A percentile compares a stretch with the other conserved stretches of the same genome.
Conservation (phyloP, 2,329 filamentous ascomycete species). For the Hymenoscyphus scutula region DNA sequence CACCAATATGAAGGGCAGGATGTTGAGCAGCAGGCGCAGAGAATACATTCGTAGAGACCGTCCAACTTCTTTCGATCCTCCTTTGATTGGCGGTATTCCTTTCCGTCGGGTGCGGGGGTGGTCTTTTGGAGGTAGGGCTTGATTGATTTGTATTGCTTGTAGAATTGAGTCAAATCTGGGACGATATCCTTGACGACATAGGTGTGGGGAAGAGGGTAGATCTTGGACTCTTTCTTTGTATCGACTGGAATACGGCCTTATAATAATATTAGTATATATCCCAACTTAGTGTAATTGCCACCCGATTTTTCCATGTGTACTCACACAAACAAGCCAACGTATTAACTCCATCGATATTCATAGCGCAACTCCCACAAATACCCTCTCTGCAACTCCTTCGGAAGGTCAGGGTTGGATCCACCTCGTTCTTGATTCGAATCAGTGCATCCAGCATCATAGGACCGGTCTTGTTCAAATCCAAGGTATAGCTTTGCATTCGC, state of each 20-base stretch:
- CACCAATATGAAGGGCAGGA: constrained; percentile 99
- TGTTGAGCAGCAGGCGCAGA: constrained; percentile 98
- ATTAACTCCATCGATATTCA: constrained; percentile 99
- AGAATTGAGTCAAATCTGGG: constrained; percentile 96
- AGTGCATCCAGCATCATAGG: constrained; percentile 98
- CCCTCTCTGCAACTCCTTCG: constrained; percentile 94
- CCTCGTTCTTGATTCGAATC: constrained; percentile 98
- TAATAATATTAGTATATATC: constrained; percentile 33
- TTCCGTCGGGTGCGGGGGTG: constrained; percentile 79
- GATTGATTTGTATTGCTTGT: constrained; percentile 99
- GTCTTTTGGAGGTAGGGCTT: constrained; percentile 96
- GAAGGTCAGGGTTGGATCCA: constrained; percentile 95
- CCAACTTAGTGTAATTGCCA: neutral
- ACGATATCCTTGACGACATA: constrained; percentile 99
- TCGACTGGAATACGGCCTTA: constrained; percentile 91
- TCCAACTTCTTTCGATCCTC: constrained; percentile 92
- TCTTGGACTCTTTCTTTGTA: constrained; percentile 75
- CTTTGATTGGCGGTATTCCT: constrained; percentile 87
- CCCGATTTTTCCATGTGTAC: constrained; percentile 38
- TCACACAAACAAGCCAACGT: constrained; percentile 95
- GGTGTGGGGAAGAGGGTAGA: constrained; percentile 97
- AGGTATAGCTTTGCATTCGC: constrained; percentile 87
- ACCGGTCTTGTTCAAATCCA: constrained; percentile 98
- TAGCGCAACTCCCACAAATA: constrained; percentile 97
- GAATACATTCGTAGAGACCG: constrained; percentile 97